phyloP scores from a whole-genome alignment of 768 basidiomycete species.

The Wakefieldia striispora region DNA sequence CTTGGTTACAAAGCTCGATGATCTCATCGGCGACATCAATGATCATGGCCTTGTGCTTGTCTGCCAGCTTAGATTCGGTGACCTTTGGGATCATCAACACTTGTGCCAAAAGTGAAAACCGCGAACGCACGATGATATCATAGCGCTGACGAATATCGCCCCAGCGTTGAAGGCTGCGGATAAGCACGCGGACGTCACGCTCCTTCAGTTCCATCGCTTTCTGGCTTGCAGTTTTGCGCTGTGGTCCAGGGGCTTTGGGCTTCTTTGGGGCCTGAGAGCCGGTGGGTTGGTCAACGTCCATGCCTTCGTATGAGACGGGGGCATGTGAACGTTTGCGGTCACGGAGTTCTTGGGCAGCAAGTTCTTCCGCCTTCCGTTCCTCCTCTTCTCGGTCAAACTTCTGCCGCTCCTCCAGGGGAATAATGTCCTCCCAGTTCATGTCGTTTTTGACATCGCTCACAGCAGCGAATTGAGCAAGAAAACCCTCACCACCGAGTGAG shows the following conservation, averaged over 20 bases:
- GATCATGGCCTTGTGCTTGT: slow-evolving; percentile 93
- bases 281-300: slow-evolving; percentile 80
- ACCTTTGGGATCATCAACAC: slow-evolving; percentile 50
- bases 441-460: slow-evolving; percentile 99
- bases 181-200: slow-evolving; percentile 92
- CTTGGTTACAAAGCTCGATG: slow-evolving; percentile 77
- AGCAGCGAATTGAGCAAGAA: slow-evolving; percentile 91
- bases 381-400: slow-evolving; percentile 82
- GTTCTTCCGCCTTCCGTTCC: slow-evolving; percentile 68
- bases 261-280: slow-evolving; percentile 67
- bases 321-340: slow-evolving; percentile 84
- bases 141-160: slow-evolving; percentile 95
- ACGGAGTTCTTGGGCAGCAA: slow-evolving; percentile 63
- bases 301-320: slow-evolving; percentile 87
- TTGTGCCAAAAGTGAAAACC: background rate
- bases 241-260: slow-evolving; percentile 65
- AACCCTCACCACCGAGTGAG: slow-evolving; percentile 96
- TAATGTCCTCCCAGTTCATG: slow-evolving; percentile 99
- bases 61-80: slow-evolving; percentile 81
- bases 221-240: slow-evolving; percentile 88
- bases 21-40: slow-evolving; percentile 91
- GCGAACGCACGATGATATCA: slow-evolving; percentile 78
- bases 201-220: slow-evolving; percentile 97
- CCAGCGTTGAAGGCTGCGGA: slow-evolving; percentile 95
- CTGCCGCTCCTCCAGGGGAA: slow-evolving; percentile 88